phyloP scores from a whole-genome alignment of 768 basidiomycete genomes.

The Krasilnikovozyma curviuscula region DNA sequence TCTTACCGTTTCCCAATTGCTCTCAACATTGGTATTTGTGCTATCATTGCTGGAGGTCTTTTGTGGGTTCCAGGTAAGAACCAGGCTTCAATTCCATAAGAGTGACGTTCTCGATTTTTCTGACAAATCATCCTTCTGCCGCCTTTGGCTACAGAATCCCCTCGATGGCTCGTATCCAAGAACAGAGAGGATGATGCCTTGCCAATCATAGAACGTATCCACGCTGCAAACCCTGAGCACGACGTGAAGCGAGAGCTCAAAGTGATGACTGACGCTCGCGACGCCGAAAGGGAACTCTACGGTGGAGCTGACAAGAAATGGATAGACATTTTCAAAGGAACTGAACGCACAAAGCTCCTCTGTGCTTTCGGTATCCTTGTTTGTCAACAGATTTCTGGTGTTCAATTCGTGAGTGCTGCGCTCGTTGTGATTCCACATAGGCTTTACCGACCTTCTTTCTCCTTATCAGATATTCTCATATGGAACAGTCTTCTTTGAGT shows the following conservation, averaged over 20 bases:
- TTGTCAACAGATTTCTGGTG: slow-evolving; percentile 24
- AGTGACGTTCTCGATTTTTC: no score
- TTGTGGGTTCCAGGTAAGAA: slow-evolving; percentile 22
- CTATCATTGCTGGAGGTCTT: slow-evolving; percentile 16
- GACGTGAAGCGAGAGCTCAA: slow-evolving; percentile 10
- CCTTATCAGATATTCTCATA: slow-evolving; percentile 5
- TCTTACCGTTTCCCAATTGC: slow-evolving; percentile 17
- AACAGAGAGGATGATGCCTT: slow-evolving; percentile 22
- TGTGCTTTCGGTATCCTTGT: slow-evolving; percentile 25
- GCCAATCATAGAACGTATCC: slow-evolving; percentile 18
- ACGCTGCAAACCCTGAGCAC: slow-evolving; percentile 17
- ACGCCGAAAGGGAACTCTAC: slow-evolving; percentile 16
- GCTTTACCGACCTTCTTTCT: background rate
- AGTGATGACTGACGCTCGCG: slow-evolving; percentile 17
- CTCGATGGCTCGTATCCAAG: slow-evolving; percentile 17
- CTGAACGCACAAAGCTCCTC: slow-evolving; percentile 22
- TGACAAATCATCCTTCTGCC: slow-evolving; percentile 17
- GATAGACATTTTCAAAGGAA: slow-evolving; percentile 20
- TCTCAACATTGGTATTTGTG: slow-evolving; percentile 23
- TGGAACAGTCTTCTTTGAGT: slow-evolving; percentile 11
- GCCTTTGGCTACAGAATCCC: slow-evolving; percentile 22
- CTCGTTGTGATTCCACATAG: no score
- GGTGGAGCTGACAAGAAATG: slow-evolving; percentile 18
- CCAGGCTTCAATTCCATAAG: no score
- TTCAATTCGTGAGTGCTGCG: slow-evolving; percentile 23